phyloP scores from a whole-genome alignment of 1,284 basidiomycete genomes.

The Prillingera fragicola region DNA sequence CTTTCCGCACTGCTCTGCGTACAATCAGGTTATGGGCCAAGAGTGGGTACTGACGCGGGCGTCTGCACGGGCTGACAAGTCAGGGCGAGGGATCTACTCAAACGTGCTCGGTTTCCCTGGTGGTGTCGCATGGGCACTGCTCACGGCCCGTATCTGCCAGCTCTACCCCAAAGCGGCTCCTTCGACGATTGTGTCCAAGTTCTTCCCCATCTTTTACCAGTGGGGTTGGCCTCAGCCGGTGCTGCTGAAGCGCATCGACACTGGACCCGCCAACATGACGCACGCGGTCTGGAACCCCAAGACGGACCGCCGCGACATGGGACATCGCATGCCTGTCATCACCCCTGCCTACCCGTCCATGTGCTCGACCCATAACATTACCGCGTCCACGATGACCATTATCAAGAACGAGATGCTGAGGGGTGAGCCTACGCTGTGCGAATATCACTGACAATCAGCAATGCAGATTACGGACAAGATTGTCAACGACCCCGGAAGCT shows the following conservation, averaged over 20 bases:
- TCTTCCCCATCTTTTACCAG: conserved; percentile 95
- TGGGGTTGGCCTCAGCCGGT: conserved; percentile 99
- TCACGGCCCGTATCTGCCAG: conserved; percentile 97
- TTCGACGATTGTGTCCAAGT: conserved; percentile 91
- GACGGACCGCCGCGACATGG: conserved; percentile 86
- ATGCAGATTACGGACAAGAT: conserved; percentile 91
- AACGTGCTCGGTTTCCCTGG: conserved; percentile 98
- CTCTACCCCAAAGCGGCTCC: conserved; percentile 92
- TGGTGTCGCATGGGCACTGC: conserved; percentile 97
- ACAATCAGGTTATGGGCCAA: conserved; percentile 99
- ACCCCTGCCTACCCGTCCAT: conserved; percentile 99
- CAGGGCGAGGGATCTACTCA: conserved; percentile 92
- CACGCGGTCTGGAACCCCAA: conserved; percentile 98
- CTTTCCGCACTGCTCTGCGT: conserved; percentile 88
- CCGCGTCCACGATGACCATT: conserved; percentile 89
- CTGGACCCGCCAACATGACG: conserved; percentile 70
- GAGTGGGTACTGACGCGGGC: conserved; percentile 58
- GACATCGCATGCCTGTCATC: conserved; percentile 99
- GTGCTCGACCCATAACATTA: conserved; percentile 98
- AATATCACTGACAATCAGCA: conserved; percentile 51
- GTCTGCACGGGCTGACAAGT: background rate
- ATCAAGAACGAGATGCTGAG: conserved; percentile 95
- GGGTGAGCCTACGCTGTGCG: conserved; percentile 52
- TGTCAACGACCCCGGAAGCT: conserved; percentile 59
- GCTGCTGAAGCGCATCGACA: conserved; percentile 90